Conservation (phyloP, 352 stramenopile species). For the Phytophthora constricta region DNA sequence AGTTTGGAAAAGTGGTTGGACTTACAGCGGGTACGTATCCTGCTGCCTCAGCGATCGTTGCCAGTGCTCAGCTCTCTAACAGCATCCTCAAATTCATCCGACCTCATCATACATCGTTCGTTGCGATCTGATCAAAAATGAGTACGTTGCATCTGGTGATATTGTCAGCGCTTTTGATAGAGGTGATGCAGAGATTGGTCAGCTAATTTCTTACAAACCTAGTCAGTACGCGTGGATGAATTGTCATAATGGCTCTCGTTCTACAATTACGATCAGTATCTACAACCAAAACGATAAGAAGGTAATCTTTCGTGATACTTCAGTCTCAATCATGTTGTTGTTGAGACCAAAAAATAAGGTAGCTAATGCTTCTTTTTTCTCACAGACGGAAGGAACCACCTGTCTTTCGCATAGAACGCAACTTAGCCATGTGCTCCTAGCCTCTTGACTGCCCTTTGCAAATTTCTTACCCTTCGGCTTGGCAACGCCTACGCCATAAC, state of each 20-base stretch:
- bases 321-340: not conserved
- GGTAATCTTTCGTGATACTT: not conserved
- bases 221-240: constrained; percentile 1
- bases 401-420: not conserved
- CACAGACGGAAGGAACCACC: not conserved
- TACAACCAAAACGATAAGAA: not conserved
- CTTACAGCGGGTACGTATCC: constrained; percentile 7
- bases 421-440: not conserved
- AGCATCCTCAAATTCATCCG: constrained; percentile 7
- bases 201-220: constrained; percentile 2
- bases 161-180: not conserved
- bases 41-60: not conserved
- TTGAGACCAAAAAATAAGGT: not conserved
- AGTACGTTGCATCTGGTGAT: not conserved
- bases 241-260: not conserved
- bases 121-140: constrained; percentile 14
- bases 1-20: constrained; percentile 4
- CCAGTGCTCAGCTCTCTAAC: not conserved
- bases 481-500: not conserved
- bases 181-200: not conserved
- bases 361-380: not conserved
- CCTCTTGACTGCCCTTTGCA: not conserved
- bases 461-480: not conserved
- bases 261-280: not conserved
- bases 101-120: not conserved